Evolutionary conservation across 2,329 filamentous ascomycete species (phyloP), one percentile per base, ranked within the genome.

Genomic region (Colletotrichum magnum): DNA sequence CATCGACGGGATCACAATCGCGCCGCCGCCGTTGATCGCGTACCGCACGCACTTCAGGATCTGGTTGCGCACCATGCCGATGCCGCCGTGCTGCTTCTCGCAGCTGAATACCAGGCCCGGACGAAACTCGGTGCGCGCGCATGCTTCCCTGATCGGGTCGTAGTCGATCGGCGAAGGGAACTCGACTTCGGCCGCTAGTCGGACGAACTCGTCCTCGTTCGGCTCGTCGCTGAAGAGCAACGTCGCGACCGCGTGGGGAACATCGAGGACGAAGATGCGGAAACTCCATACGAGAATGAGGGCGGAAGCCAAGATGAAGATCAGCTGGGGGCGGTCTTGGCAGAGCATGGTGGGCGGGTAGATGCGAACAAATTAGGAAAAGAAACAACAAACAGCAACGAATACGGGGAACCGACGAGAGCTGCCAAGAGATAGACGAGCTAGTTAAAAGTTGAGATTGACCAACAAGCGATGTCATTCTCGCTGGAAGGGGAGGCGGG

Each of bases 41-140:
- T 81, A 83, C 18, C 81, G 76, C 5, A 82, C 75, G 71, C 81
- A 83, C 57, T 80, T 81, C 4, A 83, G 72, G 21, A 83, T 81
- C 70, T 80, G 79, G 64, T 81, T 81, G 32, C 81, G 76, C 45
- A 82, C 73, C 76, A 82, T 81, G 47, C 78, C 80, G 54, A 82
- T 75, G 28, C 80, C 80, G 43, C 80, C 81, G 39, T 78, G 77
- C 61, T 80, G 79, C 6, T 77, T 79, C 56, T 82, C 79, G 72
- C 81, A 82, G 36, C 74, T 81, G 60, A 82, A 83, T 2, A 82
- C 67, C 12, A 83, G 66, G 26, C 77, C 79, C 0, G 73, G 70
- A 15, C 79, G 78, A 69, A 81, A 82, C 1, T 72, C 51, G n/a
- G 71, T 74, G 15, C 75, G 73, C 1, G 73, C 72, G 59, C 80